Conservation (phyloP, 495 filamentous ascomycete genomes). For the Penicillium angulare region DNA sequence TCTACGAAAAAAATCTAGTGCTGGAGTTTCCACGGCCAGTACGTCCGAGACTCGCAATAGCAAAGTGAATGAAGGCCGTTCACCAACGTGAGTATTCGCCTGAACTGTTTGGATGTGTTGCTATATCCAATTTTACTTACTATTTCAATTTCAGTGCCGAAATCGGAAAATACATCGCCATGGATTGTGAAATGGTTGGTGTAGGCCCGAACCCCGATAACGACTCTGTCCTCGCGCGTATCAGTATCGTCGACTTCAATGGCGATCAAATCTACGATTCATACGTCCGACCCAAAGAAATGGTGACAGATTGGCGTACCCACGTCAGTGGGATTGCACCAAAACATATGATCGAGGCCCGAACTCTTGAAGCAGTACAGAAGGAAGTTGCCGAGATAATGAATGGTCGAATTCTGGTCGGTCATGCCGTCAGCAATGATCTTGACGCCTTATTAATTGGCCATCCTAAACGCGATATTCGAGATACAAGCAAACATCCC, state of each 20-base stretch:
- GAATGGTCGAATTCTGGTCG: constrained; percentile 71
- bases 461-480: constrained; percentile 72
- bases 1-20: constrained; percentile 27
- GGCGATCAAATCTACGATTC: constrained; percentile 88
- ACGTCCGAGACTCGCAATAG: constrained; percentile 18
- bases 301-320: constrained; percentile 86
- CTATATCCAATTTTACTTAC: constrained; percentile 9
- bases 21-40: constrained; percentile 10
- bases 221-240: constrained; percentile 74
- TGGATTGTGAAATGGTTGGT: constrained; percentile 99
- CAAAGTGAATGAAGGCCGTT: constrained; percentile 54
- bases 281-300: constrained; percentile 74
- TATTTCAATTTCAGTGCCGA: constrained; percentile 36
- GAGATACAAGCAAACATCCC: constrained; percentile 79
- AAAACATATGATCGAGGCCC: constrained; percentile 63
- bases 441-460: constrained; percentile 69
- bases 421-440: constrained; percentile 89
- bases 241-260: constrained; percentile 89
- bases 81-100: constrained; percentile 36
- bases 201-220: constrained; percentile 65
- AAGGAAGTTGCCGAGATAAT: constrained; percentile 69
- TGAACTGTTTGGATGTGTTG: background rate
- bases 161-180: constrained; percentile 80
- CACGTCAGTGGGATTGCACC: constrained; percentile 76
- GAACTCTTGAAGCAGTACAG: constrained; percentile 73